Conservation (phyloP, 208 protist species). For the Crithidia thermophila region DNA sequence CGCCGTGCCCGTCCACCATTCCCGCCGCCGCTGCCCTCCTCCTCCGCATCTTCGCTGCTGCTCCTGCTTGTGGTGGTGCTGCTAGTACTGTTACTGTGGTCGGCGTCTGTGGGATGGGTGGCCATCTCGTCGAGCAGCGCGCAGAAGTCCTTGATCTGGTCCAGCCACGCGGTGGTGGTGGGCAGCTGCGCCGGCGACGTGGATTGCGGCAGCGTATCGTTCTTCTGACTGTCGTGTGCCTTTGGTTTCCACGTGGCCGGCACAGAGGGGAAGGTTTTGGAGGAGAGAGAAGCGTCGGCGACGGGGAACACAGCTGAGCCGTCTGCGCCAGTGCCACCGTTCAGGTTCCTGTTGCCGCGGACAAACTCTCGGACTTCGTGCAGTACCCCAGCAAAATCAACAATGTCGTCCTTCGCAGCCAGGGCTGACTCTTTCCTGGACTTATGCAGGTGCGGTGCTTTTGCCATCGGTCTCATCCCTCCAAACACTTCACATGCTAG, state of each 20-base stretch:
- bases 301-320: no score
- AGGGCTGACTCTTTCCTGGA: no score
- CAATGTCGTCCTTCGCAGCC: not conserved
- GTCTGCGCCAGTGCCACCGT: no score
- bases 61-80: not conserved
- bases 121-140: conserved; percentile 21
- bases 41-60: not conserved
- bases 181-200: not conserved
- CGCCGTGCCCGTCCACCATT: not conserved
- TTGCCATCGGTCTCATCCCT: not conserved
- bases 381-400: conserved; percentile 24
- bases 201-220: not conserved
- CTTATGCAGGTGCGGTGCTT: not conserved
- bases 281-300: not conserved
- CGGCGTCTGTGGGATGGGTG: not conserved
- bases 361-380: conserved; percentile 21
- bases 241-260: no score
- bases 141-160: conserved; percentile 25
- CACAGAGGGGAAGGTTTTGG: not conserved
- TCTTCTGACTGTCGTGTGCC: no score
- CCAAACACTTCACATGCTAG: no score
- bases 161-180: conserved; percentile 25
- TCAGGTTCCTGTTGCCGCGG: not conserved
- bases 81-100: not conserved
- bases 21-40: not conserved